Evolutionary conservation across 2,329 filamentous ascomycete species (phyloP).

Genomic region (Talaromyces sp.): DNA sequence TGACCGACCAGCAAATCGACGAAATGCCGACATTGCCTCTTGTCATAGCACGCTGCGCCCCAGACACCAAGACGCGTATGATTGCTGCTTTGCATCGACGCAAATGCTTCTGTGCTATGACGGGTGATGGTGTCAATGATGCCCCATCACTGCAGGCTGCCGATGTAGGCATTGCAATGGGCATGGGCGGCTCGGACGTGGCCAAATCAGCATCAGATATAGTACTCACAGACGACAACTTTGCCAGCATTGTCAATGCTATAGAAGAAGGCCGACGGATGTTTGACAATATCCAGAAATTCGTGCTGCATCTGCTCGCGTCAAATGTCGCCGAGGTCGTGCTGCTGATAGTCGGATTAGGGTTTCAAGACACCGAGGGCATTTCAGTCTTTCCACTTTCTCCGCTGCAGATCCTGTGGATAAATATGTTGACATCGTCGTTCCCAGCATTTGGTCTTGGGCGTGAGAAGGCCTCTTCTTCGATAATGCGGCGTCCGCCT

Average conservation of each 20-base stretch:
- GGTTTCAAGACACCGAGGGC: constrained; percentile 65
- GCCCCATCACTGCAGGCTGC: constrained; percentile 73
- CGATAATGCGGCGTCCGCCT: constrained; percentile 76
- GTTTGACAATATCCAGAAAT: constrained; percentile 87
- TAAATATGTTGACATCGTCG: constrained; percentile 84
- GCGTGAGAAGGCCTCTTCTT: constrained; percentile 66
- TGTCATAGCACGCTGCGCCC: constrained; percentile 78
- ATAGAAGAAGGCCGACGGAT: constrained; percentile 79
- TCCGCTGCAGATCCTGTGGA: constrained; percentile 83
- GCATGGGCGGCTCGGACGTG: constrained; percentile 75
- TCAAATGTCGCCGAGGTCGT: constrained; percentile 83
- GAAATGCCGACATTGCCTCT: constrained; percentile 68
- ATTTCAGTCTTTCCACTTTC: constrained; percentile 80
- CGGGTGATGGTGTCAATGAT: constrained; percentile 83
- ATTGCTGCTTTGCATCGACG: constrained; percentile 80
- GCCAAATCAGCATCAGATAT: constrained; percentile 71
- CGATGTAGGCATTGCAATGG: constrained; percentile 87
- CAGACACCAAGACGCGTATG: constrained; percentile 85
- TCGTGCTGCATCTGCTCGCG: constrained; percentile 71
- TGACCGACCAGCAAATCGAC: constrained; percentile 54
- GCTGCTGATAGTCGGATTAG: constrained; percentile 71
- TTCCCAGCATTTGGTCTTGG: constrained; percentile 83
- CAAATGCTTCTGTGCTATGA: constrained; percentile 75
- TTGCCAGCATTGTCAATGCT: constrained; percentile 77
- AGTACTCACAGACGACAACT: constrained; percentile 70